Percentiles rank a stretch among this genome's conserved stretches.
phyloP scores from a whole-genome alignment of 192 early-diverging fungal genomes.

The Coemansia guatemalensis region DNA sequence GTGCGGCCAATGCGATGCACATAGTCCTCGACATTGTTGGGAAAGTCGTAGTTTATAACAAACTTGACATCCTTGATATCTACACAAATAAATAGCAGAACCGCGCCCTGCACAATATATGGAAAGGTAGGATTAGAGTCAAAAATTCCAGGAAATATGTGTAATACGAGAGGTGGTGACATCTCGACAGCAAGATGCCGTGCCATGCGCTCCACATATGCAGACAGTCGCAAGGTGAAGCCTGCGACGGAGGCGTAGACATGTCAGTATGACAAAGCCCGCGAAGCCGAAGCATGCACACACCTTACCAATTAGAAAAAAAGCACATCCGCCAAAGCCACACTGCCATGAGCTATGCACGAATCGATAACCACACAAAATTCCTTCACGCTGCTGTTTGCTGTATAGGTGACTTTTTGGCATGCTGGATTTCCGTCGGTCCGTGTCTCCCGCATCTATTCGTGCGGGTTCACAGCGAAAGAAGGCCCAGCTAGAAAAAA shows the following conservation, averaged over 20 bases:
- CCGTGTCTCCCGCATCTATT: not conserved
- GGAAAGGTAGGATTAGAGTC: not conserved
- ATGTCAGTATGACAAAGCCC: not conserved
- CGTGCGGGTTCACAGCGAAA: not conserved
- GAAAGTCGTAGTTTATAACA: slow-evolving; percentile 97
- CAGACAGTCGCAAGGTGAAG: not conserved
- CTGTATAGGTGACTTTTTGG: not conserved
- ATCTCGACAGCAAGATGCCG: not conserved
- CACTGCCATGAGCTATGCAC: not conserved
- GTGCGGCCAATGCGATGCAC: slow-evolving; percentile 96
- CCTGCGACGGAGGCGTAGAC: not conserved
- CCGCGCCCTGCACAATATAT: not conserved
- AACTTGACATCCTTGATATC: slow-evolving; percentile 95
- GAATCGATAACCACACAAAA: slow-evolving; percentile 11
- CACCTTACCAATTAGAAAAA: slow-evolving; percentile 16
- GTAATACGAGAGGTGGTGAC: not conserved
- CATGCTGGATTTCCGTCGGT: not conserved
- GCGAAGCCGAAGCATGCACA: slow-evolving; percentile 4
- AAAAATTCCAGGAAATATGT: not conserved
- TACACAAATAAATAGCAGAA: slow-evolving; percentile 23
- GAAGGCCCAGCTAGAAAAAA: not conserved
- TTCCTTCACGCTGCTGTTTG: not conserved
- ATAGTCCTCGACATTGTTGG: slow-evolving; percentile 86
- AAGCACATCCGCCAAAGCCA: not conserved
- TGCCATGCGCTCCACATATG: not conserved